A percentile compares a stretch with the other conserved stretches of the same genome.
These are phyloP conservation scores for Aureobasidium sp. DNA, from an alignment of 2,329 filamentous ascomycete species.

Conservation along the genomic window DNA sequence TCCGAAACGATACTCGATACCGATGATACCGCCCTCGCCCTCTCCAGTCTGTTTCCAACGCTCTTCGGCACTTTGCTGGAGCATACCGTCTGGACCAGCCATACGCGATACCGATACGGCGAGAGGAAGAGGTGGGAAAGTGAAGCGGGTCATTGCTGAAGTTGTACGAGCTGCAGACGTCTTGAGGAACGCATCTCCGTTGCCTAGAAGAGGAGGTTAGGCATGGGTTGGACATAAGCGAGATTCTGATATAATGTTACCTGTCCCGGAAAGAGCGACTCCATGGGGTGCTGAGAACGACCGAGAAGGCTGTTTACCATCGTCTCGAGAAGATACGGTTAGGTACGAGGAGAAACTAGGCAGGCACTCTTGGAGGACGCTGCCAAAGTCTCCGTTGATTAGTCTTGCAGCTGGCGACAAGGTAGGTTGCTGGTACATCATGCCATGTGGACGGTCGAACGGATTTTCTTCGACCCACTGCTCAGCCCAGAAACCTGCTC, in stretches of 20 bases:
- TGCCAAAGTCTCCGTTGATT: conserved; percentile 34
- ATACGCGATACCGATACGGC: conserved; percentile 55
- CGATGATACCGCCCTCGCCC: conserved; percentile 79
- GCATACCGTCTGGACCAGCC: conserved; percentile 61
- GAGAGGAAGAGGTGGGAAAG: conserved; percentile 35
- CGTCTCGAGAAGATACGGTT: conserved; percentile 9
- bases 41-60: conserved; percentile 68
- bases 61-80: conserved; percentile 65
- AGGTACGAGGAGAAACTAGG: conserved; percentile 37
- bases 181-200: conserved; percentile 80
- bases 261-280: conserved; percentile 26
- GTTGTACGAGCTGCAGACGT: conserved; percentile 62
- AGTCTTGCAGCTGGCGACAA: conserved; percentile 22
- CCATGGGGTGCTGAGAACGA: conserved; percentile 15
- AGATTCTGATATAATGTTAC: neutral
- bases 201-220: conserved; percentile 42
- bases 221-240: neutral
- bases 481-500: conserved; percentile 86
- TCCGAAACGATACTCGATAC: conserved; percentile 53
- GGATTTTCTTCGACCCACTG: conserved; percentile 54
- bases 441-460: neutral
- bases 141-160: conserved; percentile 63
- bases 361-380: conserved; percentile 52
- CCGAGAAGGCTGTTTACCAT: no score
- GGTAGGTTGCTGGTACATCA: conserved; percentile 12